A percentile compares a stretch with the other conserved stretches of the same genome.
Evolutionary conservation across 371 early-diverging fungal species (phyloP).

Genomic region (Batkoa obscura): DNA sequence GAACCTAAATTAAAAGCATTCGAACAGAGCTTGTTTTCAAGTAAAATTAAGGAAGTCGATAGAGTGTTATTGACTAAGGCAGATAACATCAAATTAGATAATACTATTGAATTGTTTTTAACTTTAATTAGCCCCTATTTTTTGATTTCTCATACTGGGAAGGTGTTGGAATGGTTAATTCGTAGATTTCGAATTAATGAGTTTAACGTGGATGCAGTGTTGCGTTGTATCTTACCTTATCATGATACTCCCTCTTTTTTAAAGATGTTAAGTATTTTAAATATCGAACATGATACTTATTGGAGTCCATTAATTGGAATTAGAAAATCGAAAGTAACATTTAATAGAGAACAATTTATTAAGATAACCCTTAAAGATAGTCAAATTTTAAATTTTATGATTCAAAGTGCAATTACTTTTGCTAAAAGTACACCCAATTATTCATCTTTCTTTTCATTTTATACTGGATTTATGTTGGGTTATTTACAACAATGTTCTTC

Average conservation of each 20-base stretch:
- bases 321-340: neutral
- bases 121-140: constrained; percentile 64
- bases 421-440: neutral
- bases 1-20: constrained; percentile 45
- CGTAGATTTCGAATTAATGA: constrained; percentile 76
- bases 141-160: constrained; percentile 56
- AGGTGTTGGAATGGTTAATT: constrained; percentile 83
- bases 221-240: constrained; percentile 71
- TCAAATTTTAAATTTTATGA: neutral
- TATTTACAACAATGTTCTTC: neutral
- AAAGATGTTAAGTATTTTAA: constrained; percentile 50
- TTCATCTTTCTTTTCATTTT: neutral
- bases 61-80: constrained; percentile 53
- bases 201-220: constrained; percentile 58
- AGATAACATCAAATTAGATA: constrained; percentile 64
- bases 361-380: neutral
- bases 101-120: constrained; percentile 49
- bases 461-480: neutral
- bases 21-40: constrained; percentile 62
- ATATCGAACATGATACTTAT: constrained; percentile 23
- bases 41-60: constrained; percentile 54
- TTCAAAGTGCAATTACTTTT: neutral
- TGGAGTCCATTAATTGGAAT: neutral
- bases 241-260: constrained; percentile 80
- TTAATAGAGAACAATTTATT: neutral